Base-by-base conservation (phyloP, 2,329 filamentous ascomycete species). In the Diaporthe humulicola region DNA sequence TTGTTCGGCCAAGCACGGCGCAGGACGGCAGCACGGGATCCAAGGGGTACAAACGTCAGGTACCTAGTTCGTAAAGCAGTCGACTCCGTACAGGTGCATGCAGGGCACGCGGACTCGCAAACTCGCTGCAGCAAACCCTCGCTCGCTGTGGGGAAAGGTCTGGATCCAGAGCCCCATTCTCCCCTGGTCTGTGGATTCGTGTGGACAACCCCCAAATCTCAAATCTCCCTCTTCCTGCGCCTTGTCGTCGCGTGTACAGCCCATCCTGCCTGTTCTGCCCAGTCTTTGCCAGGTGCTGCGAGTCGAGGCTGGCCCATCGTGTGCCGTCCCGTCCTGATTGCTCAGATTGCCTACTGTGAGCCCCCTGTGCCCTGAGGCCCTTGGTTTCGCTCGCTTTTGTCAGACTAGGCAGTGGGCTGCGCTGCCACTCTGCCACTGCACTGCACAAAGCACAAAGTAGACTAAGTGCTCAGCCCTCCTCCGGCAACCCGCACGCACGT, bases 131-230 rank as follows among this genome's bases (percentile, higher is more conserved):
- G 36, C 57, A 60, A 60, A 50, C 45, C 57, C 36, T 60, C 57
- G 57, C 45, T 52, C n/a, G 40, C 61, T 67, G 64, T 67, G 64
- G 64, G 64, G 64, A 52, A 66, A 67, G 33, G 64, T 10, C 33
- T 52, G 45, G 64, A 52, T 67, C 64, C 64, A 67, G 64, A 8
- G 64, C 64, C 64, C 64, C 64, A 33, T 67, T 67, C 64, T 67
- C 42, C 45, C 64, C 45, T 67, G 45, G 45, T 67, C 64, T 50
- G 64, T 67, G 64, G 64, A 67, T 52, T 67, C 64, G 30, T 28
- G 64, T 67, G 64, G 64, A 7, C 64, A 67, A 67, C 64, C 64
- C 61, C 61, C 61, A 45, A 67, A 67, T 67, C 64, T 52, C 64
- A 67, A 67, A 52, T 67, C 64, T 67, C 64, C 64, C 64, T 67